Percentiles rank a stretch among this genome's conserved stretches.
Conservation (phyloP, 2,329 filamentous ascomycete genomes). For the Cordyceps cateniannulata region DNA sequence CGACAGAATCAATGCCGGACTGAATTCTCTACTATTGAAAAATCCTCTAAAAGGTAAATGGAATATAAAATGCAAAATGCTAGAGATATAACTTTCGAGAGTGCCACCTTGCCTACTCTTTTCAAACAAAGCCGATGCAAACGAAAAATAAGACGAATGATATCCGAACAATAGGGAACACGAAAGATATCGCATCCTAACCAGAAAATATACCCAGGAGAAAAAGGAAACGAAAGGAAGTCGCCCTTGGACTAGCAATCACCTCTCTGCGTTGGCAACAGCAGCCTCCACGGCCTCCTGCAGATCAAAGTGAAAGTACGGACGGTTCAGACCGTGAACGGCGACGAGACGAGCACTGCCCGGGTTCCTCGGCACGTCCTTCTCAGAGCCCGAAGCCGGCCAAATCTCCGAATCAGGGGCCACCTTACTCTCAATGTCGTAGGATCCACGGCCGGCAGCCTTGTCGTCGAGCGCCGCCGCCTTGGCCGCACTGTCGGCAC, state of each 20-base stretch:
- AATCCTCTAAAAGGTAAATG: neutral
- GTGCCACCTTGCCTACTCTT: constrained; percentile 11
- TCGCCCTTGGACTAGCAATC: neutral
- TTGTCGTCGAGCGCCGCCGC: constrained; percentile 58
- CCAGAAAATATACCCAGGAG: neutral
- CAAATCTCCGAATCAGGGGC: constrained; percentile 14
- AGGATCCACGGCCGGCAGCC: constrained; percentile 14
- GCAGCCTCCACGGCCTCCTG: constrained; percentile 42
- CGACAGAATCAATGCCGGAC: no score
- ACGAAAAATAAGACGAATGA: neutral
- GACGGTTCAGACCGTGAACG: constrained; percentile 41
- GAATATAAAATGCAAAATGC: neutral
- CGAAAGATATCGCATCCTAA: neutral
- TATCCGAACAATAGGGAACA: neutral
- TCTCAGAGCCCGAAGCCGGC: constrained; percentile 18
- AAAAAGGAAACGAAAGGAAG: neutral
- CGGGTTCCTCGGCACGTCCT: constrained; percentile 23
- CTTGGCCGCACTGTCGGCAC: constrained; percentile 53
- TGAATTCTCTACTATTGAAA: neutral
- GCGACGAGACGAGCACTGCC: constrained; percentile 28
- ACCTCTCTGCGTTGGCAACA: constrained; percentile 27
- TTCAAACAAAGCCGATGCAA: neutral
- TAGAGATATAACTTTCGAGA: neutral
- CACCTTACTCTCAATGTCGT: constrained; percentile 17
- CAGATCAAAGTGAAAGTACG: constrained; percentile 47